A percentile compares a stretch with the other conserved stretches of the same genome.
Conservation (phyloP, 1,284 basidiomycete genomes). For the Tilletia setariae region DNA sequence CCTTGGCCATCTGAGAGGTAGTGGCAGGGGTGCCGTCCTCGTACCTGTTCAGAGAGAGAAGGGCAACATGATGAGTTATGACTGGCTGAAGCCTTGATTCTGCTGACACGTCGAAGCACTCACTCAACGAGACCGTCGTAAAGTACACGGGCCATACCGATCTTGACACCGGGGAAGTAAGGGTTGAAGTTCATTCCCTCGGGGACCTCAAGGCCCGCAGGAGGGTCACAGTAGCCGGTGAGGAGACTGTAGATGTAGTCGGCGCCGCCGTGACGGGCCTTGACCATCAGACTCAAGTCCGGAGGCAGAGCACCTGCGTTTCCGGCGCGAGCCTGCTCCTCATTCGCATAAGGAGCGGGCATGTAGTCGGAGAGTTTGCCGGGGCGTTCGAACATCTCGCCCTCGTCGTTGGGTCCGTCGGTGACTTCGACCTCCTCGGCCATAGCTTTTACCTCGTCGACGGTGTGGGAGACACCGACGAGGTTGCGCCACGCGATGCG, state of each 20-base stretch:
- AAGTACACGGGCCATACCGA: slow-evolving; percentile 95
- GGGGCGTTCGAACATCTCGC: slow-evolving; percentile 97
- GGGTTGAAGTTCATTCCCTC: slow-evolving; percentile 67
- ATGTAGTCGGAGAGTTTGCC: slow-evolving; percentile 97
- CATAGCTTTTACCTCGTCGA: slow-evolving; percentile 83
- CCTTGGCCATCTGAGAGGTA: slow-evolving; percentile 98
- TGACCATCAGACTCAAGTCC: slow-evolving; percentile 93
- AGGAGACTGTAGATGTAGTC: slow-evolving; percentile 96
- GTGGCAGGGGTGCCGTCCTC: slow-evolving; percentile 81
- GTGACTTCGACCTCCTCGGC: slow-evolving; percentile 89
- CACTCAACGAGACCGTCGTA: slow-evolving; percentile 67
- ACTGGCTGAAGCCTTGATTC: not conserved
- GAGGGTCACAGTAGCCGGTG: slow-evolving; percentile 95
- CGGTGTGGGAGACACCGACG: slow-evolving; percentile 95
- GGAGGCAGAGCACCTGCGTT: slow-evolving; percentile 95
- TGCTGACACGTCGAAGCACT: too few species aligned
- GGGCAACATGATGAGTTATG: not conserved
- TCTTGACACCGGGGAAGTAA: slow-evolving; percentile 63
- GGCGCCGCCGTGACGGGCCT: slow-evolving; percentile 94
- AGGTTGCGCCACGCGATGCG: slow-evolving; percentile 99
- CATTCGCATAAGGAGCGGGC: slow-evolving; percentile 93
- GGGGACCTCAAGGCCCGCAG: slow-evolving; percentile 91
- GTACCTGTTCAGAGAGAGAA: slow-evolving; percentile 55
- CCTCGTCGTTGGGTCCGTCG: slow-evolving; percentile 90
- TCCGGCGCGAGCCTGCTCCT: slow-evolving; percentile 90